phyloP scores from a whole-genome alignment of 495 filamentous ascomycete genomes.

The Staphylotrichum longicolle region DNA sequence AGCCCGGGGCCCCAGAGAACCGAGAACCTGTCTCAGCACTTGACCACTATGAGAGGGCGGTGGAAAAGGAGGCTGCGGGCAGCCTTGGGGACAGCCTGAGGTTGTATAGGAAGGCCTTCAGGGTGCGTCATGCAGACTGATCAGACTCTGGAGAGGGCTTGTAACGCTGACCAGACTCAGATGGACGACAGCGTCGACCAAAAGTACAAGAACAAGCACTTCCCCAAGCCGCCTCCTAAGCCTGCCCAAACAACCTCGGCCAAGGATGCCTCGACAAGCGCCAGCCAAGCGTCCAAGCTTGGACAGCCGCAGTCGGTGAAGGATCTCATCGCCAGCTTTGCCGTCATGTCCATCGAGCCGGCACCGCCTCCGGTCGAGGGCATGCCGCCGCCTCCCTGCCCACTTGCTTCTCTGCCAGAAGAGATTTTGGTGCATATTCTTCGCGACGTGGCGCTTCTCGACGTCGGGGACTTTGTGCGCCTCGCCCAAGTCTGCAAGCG shows the following conservation, averaged over 20 bases:
- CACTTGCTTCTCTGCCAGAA: slow-evolving; percentile 71
- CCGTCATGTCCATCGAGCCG: slow-evolving; percentile 59
- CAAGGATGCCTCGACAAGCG: neutral
- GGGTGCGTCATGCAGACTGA: slow-evolving; percentile 47
- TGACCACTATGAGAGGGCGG: slow-evolving; percentile 90
- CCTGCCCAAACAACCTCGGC: slow-evolving; percentile 32
- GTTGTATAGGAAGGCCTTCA: slow-evolving; percentile 87
- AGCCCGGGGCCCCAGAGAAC: neutral
- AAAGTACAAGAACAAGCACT: slow-evolving; percentile 87
- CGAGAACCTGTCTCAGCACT: slow-evolving; percentile 72
- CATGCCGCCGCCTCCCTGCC: slow-evolving; percentile 68
- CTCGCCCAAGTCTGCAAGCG: slow-evolving; percentile 81
- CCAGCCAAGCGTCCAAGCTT: neutral
- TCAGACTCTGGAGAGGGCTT: neutral
- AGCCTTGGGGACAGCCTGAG: slow-evolving; percentile 85
- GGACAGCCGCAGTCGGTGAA: slow-evolving; percentile 47
- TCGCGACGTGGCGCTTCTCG: slow-evolving; percentile 65
- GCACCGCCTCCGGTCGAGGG: slow-evolving; percentile 58
- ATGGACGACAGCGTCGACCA: slow-evolving; percentile 82
- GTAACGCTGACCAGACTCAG: slow-evolving; percentile 41
- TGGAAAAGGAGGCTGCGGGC: slow-evolving; percentile 81
- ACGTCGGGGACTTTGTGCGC: slow-evolving; percentile 76
- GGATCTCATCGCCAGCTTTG: slow-evolving; percentile 74
- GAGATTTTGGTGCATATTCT: slow-evolving; percentile 69
- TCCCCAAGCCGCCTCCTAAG: slow-evolving; percentile 55